Evolutionary conservation across 208 protist species (phyloP), one percentile per base, ranked within the genome.

Genomic region (Leishmania tropica): DNA sequence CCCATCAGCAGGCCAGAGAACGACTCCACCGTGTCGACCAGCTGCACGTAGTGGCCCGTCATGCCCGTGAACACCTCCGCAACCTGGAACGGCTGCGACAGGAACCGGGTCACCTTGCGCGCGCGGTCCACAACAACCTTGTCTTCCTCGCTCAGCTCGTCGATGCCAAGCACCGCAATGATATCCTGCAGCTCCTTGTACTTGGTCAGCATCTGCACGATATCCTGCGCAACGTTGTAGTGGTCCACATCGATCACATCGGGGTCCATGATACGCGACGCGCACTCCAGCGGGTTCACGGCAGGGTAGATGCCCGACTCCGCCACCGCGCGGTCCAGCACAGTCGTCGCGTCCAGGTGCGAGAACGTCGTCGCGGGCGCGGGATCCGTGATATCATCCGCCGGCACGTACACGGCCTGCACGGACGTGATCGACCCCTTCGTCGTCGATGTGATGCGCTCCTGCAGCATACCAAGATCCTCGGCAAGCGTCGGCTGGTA

Each of bases 101-200:
- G 90, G 98, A 99, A 99, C 76, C 94, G 90, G 5, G 83, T 87
- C 78, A 96, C 88, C 84, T 96, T 96, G 74, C 92, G 97, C 31
- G 99, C 98, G 83, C 99, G 97, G 85, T 96, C 96, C 73, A 99
- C 98, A 62, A 96, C 97, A 13, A 99, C 86, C 93, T 99, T 99
- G 92, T 99, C 98, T 74, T 99, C 98, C 94, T 99, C 99, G 79
- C 93, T 98, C 74, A 99, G 91, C 95, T 99, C 99, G 79, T 99
- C 99, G 95, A 99, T 99, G 95, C 99, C 99, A 28, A 99, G 93
- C 95, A 99, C 99, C 78, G 99, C 99, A 97, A 99, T 99, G 89
- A 99, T 99, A 88, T 99, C 99, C 94, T 99, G 98, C 45, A 99
- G 92, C 72, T 98, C 96, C 90, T 99, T 99, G 95, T 99, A 99